These are phyloP conservation scores for Rhodosorus marinus DNA, from an alignment of 23 red algal species.

Conservation along the genomic window DNA sequence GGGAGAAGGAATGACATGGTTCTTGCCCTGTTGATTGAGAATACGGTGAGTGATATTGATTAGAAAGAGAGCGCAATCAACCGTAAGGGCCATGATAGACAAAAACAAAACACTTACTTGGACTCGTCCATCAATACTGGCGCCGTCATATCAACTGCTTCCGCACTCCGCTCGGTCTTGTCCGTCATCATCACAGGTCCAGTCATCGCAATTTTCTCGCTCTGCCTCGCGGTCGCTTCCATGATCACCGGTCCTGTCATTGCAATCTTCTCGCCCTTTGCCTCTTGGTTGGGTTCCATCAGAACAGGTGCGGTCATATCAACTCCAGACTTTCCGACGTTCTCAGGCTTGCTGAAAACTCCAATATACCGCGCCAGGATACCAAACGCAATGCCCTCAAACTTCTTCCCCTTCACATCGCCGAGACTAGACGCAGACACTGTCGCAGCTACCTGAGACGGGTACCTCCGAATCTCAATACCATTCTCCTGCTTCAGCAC, in stretches of 20 bases:
- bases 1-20: slow-evolving; percentile 73
- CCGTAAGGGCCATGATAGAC: too few species aligned
- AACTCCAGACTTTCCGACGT: slow-evolving; percentile 8
- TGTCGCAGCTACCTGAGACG: slow-evolving; percentile 23
- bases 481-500: slow-evolving; percentile 20
- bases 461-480: slow-evolving; percentile 63
- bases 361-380: slow-evolving; percentile 81
- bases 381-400: slow-evolving; percentile 45
- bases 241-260: slow-evolving; percentile 25
- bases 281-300: slow-evolving; percentile 2
- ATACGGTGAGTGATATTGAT: too few species aligned
- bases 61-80: too few species aligned
- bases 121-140: too few species aligned
- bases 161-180: background rate
- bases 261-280: background rate
- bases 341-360: slow-evolving; percentile 51
- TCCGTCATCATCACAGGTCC: slow-evolving; percentile 10
- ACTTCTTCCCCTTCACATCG: background rate
- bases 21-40: too few species aligned
- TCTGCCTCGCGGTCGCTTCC: background rate
- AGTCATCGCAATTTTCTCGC: slow-evolving; percentile 15
- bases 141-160: background rate
- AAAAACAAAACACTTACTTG: too few species aligned
- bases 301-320: slow-evolving; percentile 81
- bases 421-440: background rate